These are phyloP conservation scores for Schizonepeta tenuifolia DNA, from an alignment of 257 asterid genomes.

Conservation along the genomic window DNA sequence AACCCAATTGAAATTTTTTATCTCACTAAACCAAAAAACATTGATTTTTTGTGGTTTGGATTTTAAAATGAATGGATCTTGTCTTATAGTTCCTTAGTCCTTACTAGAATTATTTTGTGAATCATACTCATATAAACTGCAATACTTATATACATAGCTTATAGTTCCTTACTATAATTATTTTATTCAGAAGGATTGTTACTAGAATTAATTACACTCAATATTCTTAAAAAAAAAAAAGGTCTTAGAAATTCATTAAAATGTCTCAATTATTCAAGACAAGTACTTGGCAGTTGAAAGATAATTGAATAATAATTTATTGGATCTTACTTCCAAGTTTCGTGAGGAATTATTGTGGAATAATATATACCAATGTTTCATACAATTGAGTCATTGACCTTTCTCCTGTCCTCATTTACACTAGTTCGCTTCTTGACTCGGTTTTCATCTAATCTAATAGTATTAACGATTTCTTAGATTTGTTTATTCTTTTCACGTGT, in stretches of 20 bases:
- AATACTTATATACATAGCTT: no score
- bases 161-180: no score
- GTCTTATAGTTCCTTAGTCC: no score
- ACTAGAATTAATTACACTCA: no score
- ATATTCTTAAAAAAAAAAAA: neutral
- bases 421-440: constrained; percentile 27
- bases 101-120: no score
- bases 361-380: constrained; percentile 30
- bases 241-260: neutral
- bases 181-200: no score
- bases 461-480: neutral
- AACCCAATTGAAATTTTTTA: no score
- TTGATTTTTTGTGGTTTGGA: no score
- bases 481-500: neutral
- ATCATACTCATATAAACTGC: no score
- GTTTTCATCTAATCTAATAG: neutral
- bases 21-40: no score
- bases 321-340: constrained; percentile 30
- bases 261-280: neutral
- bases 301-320: constrained; percentile 24
- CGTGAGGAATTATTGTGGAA: constrained; percentile 24
- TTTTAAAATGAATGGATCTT: no score
- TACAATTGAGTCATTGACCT: constrained; percentile 33
- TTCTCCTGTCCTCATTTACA: constrained; percentile 20
- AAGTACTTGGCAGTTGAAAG: constrained; percentile 2